These are phyloP conservation scores for Lecanicillium sp. DNA, from an alignment of 2,329 filamentous ascomycete species.

Conservation along the genomic window DNA sequence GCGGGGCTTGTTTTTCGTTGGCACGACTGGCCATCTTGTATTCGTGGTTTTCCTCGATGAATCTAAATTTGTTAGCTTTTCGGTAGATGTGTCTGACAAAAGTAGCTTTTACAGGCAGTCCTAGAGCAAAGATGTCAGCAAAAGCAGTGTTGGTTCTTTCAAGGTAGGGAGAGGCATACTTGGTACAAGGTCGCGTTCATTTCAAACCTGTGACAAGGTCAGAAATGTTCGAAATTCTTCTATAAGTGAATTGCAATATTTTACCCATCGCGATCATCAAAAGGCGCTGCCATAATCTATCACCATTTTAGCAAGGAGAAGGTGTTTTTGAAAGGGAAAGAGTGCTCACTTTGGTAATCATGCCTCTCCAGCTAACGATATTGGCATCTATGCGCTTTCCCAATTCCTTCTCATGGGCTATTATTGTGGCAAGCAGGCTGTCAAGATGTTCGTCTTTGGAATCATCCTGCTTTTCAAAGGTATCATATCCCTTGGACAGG, in stretches of 20 bases:
- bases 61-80: constrained; percentile 42
- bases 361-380: constrained; percentile 88
- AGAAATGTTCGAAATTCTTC: constrained; percentile 7
- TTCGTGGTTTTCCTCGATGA: constrained; percentile 83
- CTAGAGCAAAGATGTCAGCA: constrained; percentile 22
- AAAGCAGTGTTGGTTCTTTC: too few species aligned
- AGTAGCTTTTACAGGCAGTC: constrained; percentile 40
- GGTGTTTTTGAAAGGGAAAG: neutral
- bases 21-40: constrained; percentile 58
- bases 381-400: constrained; percentile 64
- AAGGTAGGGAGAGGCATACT: constrained; percentile 58
- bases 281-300: constrained; percentile 79
- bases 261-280: constrained; percentile 71
- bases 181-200: constrained; percentile 94
- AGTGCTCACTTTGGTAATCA: constrained; percentile 88
- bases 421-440: constrained; percentile 68
- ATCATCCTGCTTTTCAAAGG: constrained; percentile 77
- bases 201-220: constrained; percentile 56
- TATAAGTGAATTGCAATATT: constrained; percentile 9
- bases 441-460: constrained; percentile 80
- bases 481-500: constrained; percentile 72
- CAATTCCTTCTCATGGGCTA: constrained; percentile 61
- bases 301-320: constrained; percentile 4
- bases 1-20: constrained; percentile 32
- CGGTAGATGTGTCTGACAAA: constrained; percentile 5